A percentile compares a stretch with the other conserved stretches of the same genome.
These are phyloP conservation scores for Podaxis mareebaensis DNA, from an alignment of 768 basidiomycete species.

Conservation along the genomic window DNA sequence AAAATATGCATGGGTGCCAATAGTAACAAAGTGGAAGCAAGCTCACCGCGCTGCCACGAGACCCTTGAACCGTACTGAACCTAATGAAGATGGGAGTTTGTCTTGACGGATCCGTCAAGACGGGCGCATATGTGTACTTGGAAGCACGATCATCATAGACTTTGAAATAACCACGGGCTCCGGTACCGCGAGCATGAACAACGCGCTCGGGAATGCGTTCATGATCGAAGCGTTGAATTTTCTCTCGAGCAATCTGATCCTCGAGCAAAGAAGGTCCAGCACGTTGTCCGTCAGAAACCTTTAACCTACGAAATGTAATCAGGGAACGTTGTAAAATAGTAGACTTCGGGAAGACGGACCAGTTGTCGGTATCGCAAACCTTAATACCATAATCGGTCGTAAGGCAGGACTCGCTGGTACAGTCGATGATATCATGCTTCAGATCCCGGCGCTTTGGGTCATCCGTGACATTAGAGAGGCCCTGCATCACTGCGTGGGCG, in stretches of 20 bases:
- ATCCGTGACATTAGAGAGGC: slow-evolving; percentile 26
- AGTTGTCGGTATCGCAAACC: slow-evolving; percentile 64
- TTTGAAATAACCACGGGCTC: slow-evolving; percentile 84
- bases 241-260: slow-evolving; percentile 73
- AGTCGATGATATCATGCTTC: slow-evolving; percentile 32
- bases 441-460: slow-evolving; percentile 37
- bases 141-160: slow-evolving; percentile 66
- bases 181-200: slow-evolving; percentile 70
- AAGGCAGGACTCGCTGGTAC: slow-evolving; percentile 30
- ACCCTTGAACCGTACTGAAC: slow-evolving; percentile 85
- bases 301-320: slow-evolving; percentile 45
- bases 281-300: slow-evolving; percentile 43
- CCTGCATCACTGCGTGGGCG: slow-evolving; percentile 29
- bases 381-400: slow-evolving; percentile 67
- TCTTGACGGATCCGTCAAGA: slow-evolving; percentile 71
- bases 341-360: slow-evolving; percentile 37
- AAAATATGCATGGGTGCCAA: neutral
- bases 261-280: slow-evolving; percentile 78
- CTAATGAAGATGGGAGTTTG: slow-evolving; percentile 79
- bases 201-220: slow-evolving; percentile 90
- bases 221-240: slow-evolving; percentile 80
- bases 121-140: slow-evolving; percentile 69
- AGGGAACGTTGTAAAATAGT: neutral
- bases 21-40: neutral
- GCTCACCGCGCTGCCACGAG: slow-evolving; percentile 78